phyloP scores from a whole-genome alignment of 1,139 yeast species.

The Candida glucosophila region DNA sequence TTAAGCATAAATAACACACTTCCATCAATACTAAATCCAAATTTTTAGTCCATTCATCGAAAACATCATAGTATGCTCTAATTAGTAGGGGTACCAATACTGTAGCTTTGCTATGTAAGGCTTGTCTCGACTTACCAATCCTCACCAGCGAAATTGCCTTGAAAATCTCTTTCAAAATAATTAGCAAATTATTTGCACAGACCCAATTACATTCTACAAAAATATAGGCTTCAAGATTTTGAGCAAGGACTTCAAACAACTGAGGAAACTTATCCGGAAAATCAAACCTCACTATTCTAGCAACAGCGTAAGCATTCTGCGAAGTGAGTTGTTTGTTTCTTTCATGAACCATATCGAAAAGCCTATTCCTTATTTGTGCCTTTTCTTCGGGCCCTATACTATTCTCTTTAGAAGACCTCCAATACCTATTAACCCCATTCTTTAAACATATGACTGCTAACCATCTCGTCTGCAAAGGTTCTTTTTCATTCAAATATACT shows the following conservation, averaged over 20 bases:
- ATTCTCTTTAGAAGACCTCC: conserved; percentile 60
- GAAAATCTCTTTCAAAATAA: conserved; percentile 66
- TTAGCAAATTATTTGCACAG: conserved; percentile 52
- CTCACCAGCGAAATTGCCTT: conserved; percentile 67
- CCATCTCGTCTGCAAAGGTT: conserved; percentile 69
- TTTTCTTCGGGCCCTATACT: conserved; percentile 68
- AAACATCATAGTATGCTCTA: conserved; percentile 49
- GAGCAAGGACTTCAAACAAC: conserved; percentile 53
- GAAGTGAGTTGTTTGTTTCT: conserved; percentile 64
- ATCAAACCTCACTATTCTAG: conserved; percentile 72
- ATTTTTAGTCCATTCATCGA: conserved; percentile 50
- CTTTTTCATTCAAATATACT: conserved; percentile 50
- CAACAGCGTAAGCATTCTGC: conserved; percentile 79
- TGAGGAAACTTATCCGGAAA: conserved; percentile 85
- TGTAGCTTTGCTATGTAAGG: conserved; percentile 67
- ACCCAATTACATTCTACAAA: conserved; percentile 42
- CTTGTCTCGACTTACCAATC: conserved; percentile 75
- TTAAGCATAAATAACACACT: conserved; percentile 69
- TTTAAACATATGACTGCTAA: conserved; percentile 80
- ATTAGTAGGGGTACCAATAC: conserved; percentile 50
- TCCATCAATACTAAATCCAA: conserved; percentile 47
- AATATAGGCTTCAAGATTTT: conserved; percentile 30
- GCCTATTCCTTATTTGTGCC: conserved; percentile 43
- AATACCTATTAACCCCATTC: conserved; percentile 74
- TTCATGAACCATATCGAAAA: conserved; percentile 57